A percentile compares a stretch with the other conserved stretches of the same genome.
Conservation (phyloP, 371 early-diverging fungal species). For the Mortierella sp. region DNA sequence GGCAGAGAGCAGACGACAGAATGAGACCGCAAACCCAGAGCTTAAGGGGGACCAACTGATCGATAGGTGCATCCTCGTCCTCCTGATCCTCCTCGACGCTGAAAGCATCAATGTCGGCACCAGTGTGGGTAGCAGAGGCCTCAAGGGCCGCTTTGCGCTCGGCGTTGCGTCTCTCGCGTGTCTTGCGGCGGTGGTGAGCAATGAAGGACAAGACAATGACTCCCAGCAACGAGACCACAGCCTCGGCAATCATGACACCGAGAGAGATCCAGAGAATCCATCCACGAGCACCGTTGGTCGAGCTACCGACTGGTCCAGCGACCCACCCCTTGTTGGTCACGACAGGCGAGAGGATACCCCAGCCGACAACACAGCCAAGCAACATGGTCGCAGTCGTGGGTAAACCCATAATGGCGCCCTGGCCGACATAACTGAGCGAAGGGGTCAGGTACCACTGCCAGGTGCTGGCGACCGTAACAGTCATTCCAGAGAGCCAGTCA, state of each 20-base stretch:
- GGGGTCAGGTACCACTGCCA: slow-evolving; percentile 89
- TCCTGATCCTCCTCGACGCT: slow-evolving; percentile 34
- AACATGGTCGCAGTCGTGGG: slow-evolving; percentile 83
- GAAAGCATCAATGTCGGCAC: slow-evolving; percentile 9
- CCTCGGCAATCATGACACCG: slow-evolving; percentile 87
- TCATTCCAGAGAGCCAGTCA: slow-evolving; percentile 66
- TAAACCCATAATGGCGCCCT: slow-evolving; percentile 90
- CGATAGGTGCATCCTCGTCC: slow-evolving; percentile 61
- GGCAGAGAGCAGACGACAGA: slow-evolving; percentile 69
- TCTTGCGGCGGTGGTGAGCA: slow-evolving; percentile 26
- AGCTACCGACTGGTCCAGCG: slow-evolving; percentile 78
- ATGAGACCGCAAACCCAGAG: slow-evolving; percentile 73
- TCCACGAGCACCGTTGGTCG: slow-evolving; percentile 80
- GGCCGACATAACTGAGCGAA: slow-evolving; percentile 83
- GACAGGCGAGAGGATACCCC: slow-evolving; percentile 84
- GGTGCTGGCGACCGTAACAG: slow-evolving; percentile 30
- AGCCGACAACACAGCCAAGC: slow-evolving; percentile 81
- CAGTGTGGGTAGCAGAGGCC: slow-evolving; percentile 15
- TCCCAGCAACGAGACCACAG: slow-evolving; percentile 73
- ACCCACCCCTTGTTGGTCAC: slow-evolving; percentile 82
- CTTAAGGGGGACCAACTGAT: slow-evolving; percentile 66
- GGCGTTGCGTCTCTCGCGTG: slow-evolving; percentile 18
- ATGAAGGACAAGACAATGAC: slow-evolving; percentile 62
- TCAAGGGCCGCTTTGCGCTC: slow-evolving; percentile 28
- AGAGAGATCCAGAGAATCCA: slow-evolving; percentile 90